These are phyloP conservation scores for Malassezia yamatoensis DNA, from an alignment of 1,284 basidiomycete species.

Conservation along the genomic window DNA sequence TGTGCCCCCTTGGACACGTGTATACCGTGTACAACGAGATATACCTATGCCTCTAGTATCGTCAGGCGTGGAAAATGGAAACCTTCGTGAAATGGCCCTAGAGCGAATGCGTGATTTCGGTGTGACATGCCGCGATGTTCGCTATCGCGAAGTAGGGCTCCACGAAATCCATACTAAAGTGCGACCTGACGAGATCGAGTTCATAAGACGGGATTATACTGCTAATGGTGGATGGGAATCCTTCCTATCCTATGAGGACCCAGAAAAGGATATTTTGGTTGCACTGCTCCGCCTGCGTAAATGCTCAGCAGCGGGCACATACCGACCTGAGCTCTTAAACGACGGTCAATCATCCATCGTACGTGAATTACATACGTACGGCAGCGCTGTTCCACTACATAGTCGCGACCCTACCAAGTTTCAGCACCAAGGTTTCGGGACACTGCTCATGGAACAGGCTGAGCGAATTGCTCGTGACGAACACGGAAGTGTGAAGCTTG, in stretches of 20 bases:
- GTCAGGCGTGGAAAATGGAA: conserved; percentile 98
- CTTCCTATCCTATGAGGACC: conserved; percentile 97
- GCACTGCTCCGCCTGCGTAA: conserved; percentile 84
- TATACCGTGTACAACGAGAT: conserved; percentile 68
- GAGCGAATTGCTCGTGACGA: conserved; percentile 96
- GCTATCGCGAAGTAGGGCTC: conserved; percentile 94
- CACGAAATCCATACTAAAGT: conserved; percentile 99
- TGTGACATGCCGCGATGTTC: conserved; percentile 89
- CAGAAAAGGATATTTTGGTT: conserved; percentile 88
- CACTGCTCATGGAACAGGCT: conserved; percentile 95
- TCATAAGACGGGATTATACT: conserved; percentile 89
- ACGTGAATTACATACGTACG: conserved; percentile 95
- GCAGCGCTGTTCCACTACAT: conserved; percentile 93
- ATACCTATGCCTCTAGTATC: conserved; percentile 51
- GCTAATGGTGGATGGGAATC: conserved; percentile 97
- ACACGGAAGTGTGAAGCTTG: conserved; percentile 84
- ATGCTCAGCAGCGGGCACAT: conserved; percentile 91
- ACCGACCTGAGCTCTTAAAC: conserved; percentile 78
- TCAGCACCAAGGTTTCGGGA: conserved; percentile 73
- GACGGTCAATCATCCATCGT: conserved; percentile 79
- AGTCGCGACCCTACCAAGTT: conserved; percentile 86
- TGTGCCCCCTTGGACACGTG: conserved; percentile 96
- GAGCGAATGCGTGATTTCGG: conserved; percentile 99
- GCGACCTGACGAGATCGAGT: conserved; percentile 86
- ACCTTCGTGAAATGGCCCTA: conserved; percentile 85